These are phyloP conservation scores for Mollisiaceae sp. DNA, from an alignment of 2,329 filamentous ascomycete species.

Conservation along the genomic window DNA sequence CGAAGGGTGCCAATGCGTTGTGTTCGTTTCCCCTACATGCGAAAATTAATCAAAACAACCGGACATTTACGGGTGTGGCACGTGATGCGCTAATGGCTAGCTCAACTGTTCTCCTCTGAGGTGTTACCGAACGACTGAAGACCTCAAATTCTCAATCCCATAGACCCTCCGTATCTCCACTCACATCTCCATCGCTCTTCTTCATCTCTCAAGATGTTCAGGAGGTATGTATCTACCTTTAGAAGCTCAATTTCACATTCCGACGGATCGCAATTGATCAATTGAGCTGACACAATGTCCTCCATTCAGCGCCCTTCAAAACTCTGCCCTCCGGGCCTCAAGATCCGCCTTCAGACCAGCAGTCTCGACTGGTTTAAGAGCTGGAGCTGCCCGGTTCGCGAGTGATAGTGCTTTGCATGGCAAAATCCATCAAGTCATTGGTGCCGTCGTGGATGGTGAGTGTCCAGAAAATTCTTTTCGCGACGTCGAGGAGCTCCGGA, in stretches of 20 bases:
- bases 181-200: slow-evolving; percentile 62
- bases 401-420: slow-evolving; percentile 64
- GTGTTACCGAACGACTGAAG: background rate
- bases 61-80: background rate
- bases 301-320: slow-evolving; percentile 66
- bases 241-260: slow-evolving; percentile 30
- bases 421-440: slow-evolving; percentile 86
- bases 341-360: slow-evolving; percentile 63
- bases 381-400: slow-evolving; percentile 57
- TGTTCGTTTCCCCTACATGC: background rate
- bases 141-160: slow-evolving; percentile 45
- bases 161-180: slow-evolving; percentile 57
- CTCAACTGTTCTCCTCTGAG: background rate
- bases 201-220: slow-evolving; percentile 80
- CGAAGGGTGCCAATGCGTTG: background rate
- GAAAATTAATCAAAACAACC: background rate
- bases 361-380: slow-evolving; percentile 59
- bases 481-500: slow-evolving; percentile 36
- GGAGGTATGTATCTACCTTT: slow-evolving; percentile 66
- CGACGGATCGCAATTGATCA: slow-evolving; percentile 40
- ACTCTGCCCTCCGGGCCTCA: slow-evolving; percentile 65
- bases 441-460: slow-evolving; percentile 98
- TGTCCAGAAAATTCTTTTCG: slow-evolving; percentile 46
- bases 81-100: background rate
- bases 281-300: slow-evolving; percentile 54